phyloP scores from a whole-genome alignment of 345 rosid genomes.

The Euphorbia lathyris region DNA sequence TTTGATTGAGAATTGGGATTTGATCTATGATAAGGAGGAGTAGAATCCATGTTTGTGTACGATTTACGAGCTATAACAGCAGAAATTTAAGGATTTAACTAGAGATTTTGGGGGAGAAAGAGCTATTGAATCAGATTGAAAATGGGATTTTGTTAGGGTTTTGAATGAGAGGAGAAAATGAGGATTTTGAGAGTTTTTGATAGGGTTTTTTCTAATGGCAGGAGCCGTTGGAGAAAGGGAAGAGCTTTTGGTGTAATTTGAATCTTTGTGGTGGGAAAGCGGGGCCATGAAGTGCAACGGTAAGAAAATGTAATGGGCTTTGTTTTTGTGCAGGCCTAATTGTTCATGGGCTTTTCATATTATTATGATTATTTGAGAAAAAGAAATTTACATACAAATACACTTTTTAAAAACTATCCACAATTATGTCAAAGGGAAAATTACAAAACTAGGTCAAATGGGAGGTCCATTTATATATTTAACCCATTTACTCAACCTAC shows the following conservation, averaged over 20 bases:
- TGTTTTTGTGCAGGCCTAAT: not conserved
- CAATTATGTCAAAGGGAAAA: too few species aligned
- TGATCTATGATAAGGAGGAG: constrained; percentile 50
- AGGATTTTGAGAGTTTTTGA: too few species aligned
- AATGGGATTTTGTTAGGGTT: constrained; percentile 3
- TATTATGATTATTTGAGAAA: too few species aligned
- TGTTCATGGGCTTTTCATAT: constrained; percentile 2
- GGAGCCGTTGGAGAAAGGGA: constrained; percentile 43
- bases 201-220: not conserved
- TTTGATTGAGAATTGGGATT: constrained; percentile 42
- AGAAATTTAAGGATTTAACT: not conserved
- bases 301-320: constrained; percentile 11
- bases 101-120: not conserved
- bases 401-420: too few species aligned
- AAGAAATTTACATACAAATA: too few species aligned
- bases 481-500: too few species aligned
- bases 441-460: too few species aligned
- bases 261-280: constrained; percentile 15
- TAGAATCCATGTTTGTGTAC: constrained; percentile 37
- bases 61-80: constrained; percentile 5
- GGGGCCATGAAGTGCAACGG: constrained; percentile 36
- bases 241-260: not conserved
- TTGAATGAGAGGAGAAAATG: constrained; percentile 7
- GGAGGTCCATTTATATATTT: too few species aligned
- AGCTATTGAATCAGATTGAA: not conserved